Percentiles rank a stretch among this genome's conserved stretches.
Conservation (phyloP, 225 moss, liverwort and hornwort genomes). For the Ulota crispa region DNA sequence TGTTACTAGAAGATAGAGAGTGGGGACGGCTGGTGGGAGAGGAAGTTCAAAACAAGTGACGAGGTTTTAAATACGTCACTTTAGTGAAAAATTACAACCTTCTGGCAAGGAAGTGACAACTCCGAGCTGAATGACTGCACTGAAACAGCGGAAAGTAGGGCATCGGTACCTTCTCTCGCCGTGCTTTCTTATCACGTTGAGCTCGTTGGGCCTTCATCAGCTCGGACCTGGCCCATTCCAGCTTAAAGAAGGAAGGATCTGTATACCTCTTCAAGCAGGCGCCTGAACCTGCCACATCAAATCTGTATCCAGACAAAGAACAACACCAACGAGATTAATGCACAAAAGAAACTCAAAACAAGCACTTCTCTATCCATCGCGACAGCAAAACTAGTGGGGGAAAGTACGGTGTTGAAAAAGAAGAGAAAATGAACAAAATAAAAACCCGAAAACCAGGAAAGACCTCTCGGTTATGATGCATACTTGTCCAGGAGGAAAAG, state of each 20-base stretch:
- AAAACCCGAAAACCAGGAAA: not conserved
- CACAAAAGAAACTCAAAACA: not conserved
- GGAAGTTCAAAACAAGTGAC: not conserved
- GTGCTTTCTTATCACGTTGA: constrained; percentile 78
- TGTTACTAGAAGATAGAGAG: not conserved
- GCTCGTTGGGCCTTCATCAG: constrained; percentile 88
- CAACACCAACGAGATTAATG: not conserved
- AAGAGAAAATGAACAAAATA: not conserved
- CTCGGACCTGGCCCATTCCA: constrained; percentile 92
- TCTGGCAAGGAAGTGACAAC: not conserved
- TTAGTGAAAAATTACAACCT: not conserved
- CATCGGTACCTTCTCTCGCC: constrained; percentile 64
- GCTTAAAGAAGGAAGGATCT: constrained; percentile 89
- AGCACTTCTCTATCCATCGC: not conserved
- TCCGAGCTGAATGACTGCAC: not conserved
- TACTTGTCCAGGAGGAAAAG: constrained; percentile 91
- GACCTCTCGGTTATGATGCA: constrained; percentile 18
- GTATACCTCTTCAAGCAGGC: constrained; percentile 93
- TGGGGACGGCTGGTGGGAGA: not conserved
- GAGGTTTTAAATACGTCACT: not conserved
- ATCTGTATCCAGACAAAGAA: constrained; percentile 42
- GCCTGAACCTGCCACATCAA: constrained; percentile 83
- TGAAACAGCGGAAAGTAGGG: not conserved
- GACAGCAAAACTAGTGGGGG: not conserved
- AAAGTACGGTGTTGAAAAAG: not conserved